Evolutionary conservation across 2,329 filamentous ascomycete species (phyloP).

Genomic region (Sporothrix curviconia): DNA sequence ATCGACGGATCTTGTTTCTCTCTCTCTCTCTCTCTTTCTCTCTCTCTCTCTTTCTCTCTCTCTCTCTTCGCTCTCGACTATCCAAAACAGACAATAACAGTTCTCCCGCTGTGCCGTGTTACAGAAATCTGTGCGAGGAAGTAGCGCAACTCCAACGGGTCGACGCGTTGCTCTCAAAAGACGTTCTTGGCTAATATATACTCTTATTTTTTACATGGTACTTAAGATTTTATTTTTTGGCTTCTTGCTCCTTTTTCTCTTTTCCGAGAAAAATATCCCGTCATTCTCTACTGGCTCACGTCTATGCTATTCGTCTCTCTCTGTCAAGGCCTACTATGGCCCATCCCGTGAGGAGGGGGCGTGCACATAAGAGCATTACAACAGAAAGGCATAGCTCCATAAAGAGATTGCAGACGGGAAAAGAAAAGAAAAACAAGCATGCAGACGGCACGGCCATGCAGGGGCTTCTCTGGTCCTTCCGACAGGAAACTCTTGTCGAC

Average conservation of each 20-base stretch:
- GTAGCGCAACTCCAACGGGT: background rate
- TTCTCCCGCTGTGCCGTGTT: background rate
- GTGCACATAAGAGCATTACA: background rate
- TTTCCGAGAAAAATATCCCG: too few relatives aligned
- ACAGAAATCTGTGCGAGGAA: background rate
- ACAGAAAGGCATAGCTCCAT: background rate
- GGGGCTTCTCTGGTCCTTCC: background rate
- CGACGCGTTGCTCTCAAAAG: slow-evolving; percentile 3
- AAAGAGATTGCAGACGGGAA: background rate
- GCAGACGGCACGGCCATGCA: slow-evolving; percentile 1
- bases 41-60: background rate
- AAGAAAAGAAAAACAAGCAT: background rate
- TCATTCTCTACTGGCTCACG: too few relatives aligned
- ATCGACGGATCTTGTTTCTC: background rate
- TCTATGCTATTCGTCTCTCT: background rate
- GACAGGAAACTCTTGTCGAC: background rate
- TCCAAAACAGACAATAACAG: background rate
- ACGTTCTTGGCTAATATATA: background rate
- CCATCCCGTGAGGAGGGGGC: background rate
- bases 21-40: background rate
- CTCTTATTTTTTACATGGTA: background rate
- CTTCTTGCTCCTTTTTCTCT: background rate
- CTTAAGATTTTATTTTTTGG: background rate
- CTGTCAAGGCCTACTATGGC: background rate
- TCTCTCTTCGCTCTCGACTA: background rate